Conservation (phyloP, 768 basidiomycete species). For the Lactarius psammicola region DNA sequence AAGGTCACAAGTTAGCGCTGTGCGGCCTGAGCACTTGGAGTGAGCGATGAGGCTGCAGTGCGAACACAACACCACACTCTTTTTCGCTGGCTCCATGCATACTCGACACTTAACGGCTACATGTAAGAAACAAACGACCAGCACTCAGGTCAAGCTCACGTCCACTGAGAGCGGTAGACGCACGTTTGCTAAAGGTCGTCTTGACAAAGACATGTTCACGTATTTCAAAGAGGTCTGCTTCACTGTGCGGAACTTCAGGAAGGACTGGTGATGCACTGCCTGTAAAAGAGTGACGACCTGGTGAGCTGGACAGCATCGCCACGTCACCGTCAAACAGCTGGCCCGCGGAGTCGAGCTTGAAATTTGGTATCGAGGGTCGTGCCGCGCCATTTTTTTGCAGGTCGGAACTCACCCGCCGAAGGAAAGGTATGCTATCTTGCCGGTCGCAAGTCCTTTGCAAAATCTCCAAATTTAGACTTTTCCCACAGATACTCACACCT, state of each 20-base stretch:
- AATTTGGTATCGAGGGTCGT: slow-evolving; percentile 46
- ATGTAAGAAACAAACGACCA: no score
- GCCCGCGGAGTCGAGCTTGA: slow-evolving; percentile 41
- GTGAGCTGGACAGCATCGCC: slow-evolving; percentile 23
- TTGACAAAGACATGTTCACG: slow-evolving; percentile 84
- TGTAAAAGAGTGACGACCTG: slow-evolving; percentile 11
- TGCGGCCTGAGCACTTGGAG: slow-evolving; percentile 66
- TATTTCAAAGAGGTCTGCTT: slow-evolving; percentile 48
- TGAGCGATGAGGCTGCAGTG: slow-evolving; percentile 90
- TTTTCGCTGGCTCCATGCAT: slow-evolving; percentile 72
- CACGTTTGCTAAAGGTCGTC: slow-evolving; percentile 91
- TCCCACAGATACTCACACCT: not conserved
- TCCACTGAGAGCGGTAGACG: slow-evolving; percentile 35
- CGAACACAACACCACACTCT: slow-evolving; percentile 82
- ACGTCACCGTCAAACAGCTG: slow-evolving; percentile 23
- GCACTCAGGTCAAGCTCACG: slow-evolving; percentile 1
- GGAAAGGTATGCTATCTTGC: slow-evolving; percentile 94
- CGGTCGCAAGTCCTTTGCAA: slow-evolving; percentile 70
- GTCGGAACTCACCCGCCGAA: slow-evolving; percentile 87
- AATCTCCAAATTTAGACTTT: not conserved
- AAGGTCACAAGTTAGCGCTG: slow-evolving; percentile 79
- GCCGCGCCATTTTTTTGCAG: slow-evolving; percentile 68
- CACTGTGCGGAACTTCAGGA: slow-evolving; percentile 32
- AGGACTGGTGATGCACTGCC: slow-evolving; percentile 9
- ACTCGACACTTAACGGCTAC: slow-evolving; percentile 86